A percentile compares a stretch with the other conserved stretches of the same genome.
Evolutionary conservation across 768 basidiomycete species (phyloP).

Genomic region (Exidia glandulosa): DNA sequence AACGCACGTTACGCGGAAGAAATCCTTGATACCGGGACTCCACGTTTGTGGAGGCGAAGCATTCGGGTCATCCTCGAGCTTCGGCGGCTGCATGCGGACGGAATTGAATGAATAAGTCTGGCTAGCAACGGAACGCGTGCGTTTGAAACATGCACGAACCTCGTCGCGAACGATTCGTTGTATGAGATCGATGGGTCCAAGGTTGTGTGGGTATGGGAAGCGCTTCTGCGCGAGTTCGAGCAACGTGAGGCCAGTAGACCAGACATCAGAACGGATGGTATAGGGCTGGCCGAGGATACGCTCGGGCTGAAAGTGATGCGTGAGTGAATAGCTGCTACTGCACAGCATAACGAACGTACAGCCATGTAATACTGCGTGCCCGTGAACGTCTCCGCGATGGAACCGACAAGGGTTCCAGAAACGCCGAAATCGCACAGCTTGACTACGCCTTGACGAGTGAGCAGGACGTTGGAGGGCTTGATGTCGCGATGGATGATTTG

Average conservation of each 20-base stretch:
- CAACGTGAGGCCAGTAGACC: slow-evolving; percentile 93
- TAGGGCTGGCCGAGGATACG: slow-evolving; percentile 87
- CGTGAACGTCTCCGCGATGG: slow-evolving; percentile 89
- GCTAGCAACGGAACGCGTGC: slow-evolving; percentile 1
- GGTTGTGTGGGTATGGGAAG: slow-evolving; percentile 88
- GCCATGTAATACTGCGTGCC: slow-evolving; percentile 99
- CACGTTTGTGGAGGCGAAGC: slow-evolving; percentile 35
- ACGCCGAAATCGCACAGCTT: slow-evolving; percentile 96
- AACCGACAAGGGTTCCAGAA: slow-evolving; percentile 88
- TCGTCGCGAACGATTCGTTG: slow-evolving; percentile 79
- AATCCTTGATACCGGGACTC: slow-evolving; percentile 84
- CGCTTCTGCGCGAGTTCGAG: slow-evolving; percentile 89
- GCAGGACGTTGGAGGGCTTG: slow-evolving; percentile 86
- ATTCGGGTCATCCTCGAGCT: slow-evolving; percentile 63
- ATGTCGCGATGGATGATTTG: slow-evolving; percentile 94
- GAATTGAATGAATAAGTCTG: slow-evolving; percentile 1
- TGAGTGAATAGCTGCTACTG: neutral
- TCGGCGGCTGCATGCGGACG: slow-evolving; percentile 49
- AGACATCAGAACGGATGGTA: slow-evolving; percentile 92
- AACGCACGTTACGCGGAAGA: slow-evolving; percentile 73
- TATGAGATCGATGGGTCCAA: slow-evolving; percentile 87
- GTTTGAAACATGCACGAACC: slow-evolving; percentile 27
- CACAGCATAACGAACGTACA: slow-evolving; percentile 38
- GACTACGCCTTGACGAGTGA: slow-evolving; percentile 80
- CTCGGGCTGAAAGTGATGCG: slow-evolving; percentile 52